Evolutionary conservation across 371 early-diverging fungal species (phyloP), one percentile per base, ranked within the genome.

Genomic region (Mortierella polycephala): DNA sequence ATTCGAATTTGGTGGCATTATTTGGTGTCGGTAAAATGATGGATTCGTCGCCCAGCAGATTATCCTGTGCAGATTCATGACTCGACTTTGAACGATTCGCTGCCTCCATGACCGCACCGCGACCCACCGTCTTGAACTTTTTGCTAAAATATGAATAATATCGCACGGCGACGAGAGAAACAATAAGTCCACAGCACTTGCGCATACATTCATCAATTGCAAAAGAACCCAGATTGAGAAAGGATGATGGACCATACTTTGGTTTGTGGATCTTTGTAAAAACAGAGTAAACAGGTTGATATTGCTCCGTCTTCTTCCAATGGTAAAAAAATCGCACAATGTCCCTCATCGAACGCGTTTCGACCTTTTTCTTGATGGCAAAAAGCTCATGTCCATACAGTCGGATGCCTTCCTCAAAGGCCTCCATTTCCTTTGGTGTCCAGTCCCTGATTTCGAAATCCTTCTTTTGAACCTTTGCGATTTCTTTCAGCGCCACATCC

Each of bases 221-320:
- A 1, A 37, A 50, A 41, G 12, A 11, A 20, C 39, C 47, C 12
- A 14, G 47, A 47, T 12, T 47, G 5, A 12, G 47, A 47, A 47
- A n/a, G 47, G 47, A 5, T 10, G n/a, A n/a, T 5, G 20, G 11
- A 20, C 5, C 83, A 64, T 86, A 89, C 89, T 88, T 84, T 21
- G 93, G 93, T 21, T 88, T 81, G 69, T 88, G 88, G 45, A 90
- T 85, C 53, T 87, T 88, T 58, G 92, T 91, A 83, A 90, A 93
- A 56, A 90, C 85, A 1, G 89, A 87, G 75, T 93, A 93, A 1
- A 90, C 88, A 4, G 87, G 83, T 46, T 87, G 87, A 65, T 92
- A 93, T 0, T 90, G 85, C 52, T 87, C 85, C 0, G 91, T 86
- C 64, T 93, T 93, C 69, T 93, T 93, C 92, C 92, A 92, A 45